These are phyloP conservation scores for Arachis monticola DNA, from an alignment of 331 rosid species.

Conservation along the genomic window DNA sequence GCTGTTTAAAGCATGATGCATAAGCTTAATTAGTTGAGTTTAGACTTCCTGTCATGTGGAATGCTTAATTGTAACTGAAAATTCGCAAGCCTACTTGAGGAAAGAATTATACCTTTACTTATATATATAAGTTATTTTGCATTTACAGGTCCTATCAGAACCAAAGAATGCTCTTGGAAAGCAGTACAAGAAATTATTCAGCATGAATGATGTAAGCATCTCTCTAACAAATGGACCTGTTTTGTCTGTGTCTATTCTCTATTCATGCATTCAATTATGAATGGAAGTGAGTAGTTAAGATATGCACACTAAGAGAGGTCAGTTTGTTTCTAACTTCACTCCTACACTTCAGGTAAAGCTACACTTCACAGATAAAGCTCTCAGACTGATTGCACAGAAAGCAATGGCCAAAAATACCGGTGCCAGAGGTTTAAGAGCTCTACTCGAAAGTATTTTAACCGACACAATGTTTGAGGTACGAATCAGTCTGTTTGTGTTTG, in stretches of 20 bases:
- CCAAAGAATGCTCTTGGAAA: conserved; percentile 96
- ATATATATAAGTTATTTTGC: conserved; percentile 19
- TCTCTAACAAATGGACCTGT: conserved; percentile 12
- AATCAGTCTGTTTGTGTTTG: background rate
- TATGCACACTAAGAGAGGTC: background rate
- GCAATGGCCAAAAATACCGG: conserved; percentile 94
- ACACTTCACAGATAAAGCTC: conserved; percentile 76
- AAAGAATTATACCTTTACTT: conserved; percentile 17
- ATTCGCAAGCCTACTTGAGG: conserved; percentile 14
- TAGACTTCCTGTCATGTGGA: background rate
- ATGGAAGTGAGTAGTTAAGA: conserved; percentile 4
- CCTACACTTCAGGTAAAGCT: conserved; percentile 73
- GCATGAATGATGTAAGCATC: conserved; percentile 84
- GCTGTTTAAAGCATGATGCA: conserved; percentile 16
- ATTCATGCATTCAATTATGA: conserved; percentile 1
- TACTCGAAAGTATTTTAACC: conserved; percentile 81
- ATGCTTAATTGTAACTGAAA: conserved; percentile 12
- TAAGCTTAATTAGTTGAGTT: conserved; percentile 6
- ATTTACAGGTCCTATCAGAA: conserved; percentile 80
- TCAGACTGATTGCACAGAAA: conserved; percentile 78
- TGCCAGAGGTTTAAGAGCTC: conserved; percentile 92
- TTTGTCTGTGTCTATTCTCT: conserved; percentile 17
- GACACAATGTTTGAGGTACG: conserved; percentile 95
- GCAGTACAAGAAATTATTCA: conserved; percentile 90
- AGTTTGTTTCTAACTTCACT: conserved; percentile 17